A percentile compares a stretch with the other conserved stretches of the same genome.
Conservation (phyloP, 257 asterid genomes). For the Striga asiatica region DNA sequence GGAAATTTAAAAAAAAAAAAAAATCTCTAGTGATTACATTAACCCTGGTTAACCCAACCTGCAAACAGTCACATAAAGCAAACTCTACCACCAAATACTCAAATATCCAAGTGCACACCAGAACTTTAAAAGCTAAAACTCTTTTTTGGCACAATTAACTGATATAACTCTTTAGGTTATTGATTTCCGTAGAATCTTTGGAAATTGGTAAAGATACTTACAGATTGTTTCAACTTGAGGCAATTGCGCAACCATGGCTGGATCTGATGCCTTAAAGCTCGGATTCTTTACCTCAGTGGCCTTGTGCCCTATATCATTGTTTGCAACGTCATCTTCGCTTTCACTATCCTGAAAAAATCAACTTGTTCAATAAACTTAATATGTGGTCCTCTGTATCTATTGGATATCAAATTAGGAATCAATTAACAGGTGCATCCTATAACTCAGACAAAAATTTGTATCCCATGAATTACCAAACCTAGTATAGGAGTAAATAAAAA, state of each 20-base stretch:
- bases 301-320: slow-evolving; percentile 38
- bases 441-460: background rate
- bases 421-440: slow-evolving; percentile 6
- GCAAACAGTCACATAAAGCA: background rate
- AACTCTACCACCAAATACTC: background rate
- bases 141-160: background rate
- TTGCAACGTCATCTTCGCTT: slow-evolving; percentile 27
- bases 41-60: background rate
- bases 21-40: background rate
- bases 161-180: background rate
- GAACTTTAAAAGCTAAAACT: background rate
- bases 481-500: background rate
- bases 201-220: slow-evolving; percentile 28
- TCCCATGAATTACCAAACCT: background rate
- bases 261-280: slow-evolving; percentile 28
- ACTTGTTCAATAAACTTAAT: slow-evolving; percentile 15
- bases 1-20: background rate
- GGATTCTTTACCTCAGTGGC: slow-evolving; percentile 29
- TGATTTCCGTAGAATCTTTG: slow-evolving; percentile 7
- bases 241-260: slow-evolving; percentile 34
- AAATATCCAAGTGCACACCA: background rate
- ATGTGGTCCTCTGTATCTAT: background rate
- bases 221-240: slow-evolving; percentile 56
- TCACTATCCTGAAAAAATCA: slow-evolving; percentile 48
- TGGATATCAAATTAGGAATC: background rate